Evolutionary conservation across 2,329 filamentous ascomycete genomes (phyloP).

Genomic region (Venturia asperata): DNA sequence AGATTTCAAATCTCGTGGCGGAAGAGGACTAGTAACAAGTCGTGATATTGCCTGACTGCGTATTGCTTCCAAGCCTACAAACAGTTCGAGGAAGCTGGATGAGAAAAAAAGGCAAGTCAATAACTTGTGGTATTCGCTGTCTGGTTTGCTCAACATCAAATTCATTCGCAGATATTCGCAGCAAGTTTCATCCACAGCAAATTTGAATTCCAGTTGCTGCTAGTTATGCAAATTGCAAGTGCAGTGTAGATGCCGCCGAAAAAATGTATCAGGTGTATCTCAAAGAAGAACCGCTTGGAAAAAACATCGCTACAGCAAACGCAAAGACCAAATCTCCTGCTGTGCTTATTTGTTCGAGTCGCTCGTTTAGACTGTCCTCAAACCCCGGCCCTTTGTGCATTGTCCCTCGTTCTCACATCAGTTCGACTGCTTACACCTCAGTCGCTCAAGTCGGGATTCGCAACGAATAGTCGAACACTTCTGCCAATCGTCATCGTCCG

Average conservation of each 20-base stretch:
- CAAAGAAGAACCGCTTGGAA: neutral
- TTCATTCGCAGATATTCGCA: neutral
- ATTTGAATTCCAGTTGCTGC: neutral
- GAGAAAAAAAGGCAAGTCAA: neutral
- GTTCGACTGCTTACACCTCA: constrained; percentile 23
- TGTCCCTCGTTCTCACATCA: neutral
- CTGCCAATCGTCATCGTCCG: constrained; percentile 65
- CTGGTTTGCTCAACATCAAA: neutral
- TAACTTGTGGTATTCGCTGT: neutral
- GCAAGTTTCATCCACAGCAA: neutral
- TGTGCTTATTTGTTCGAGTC: neutral
- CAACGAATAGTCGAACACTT: constrained; percentile 69
- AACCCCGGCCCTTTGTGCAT: neutral
- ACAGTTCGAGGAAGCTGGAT: no score
- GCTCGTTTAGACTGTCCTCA: neutral
- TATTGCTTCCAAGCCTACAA: no score
- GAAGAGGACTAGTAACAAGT: no score
- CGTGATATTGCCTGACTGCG: no score
- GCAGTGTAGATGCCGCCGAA: neutral
- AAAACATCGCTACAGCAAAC: neutral
- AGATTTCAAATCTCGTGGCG: no score
- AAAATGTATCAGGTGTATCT: constrained; percentile 12
- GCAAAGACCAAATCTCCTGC: constrained; percentile 2
- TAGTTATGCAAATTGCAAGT: neutral
- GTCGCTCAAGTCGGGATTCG: constrained; percentile 66